Conservation (phyloP, 2,329 filamentous ascomycete species). For the Trematosphaeria pertusa region DNA sequence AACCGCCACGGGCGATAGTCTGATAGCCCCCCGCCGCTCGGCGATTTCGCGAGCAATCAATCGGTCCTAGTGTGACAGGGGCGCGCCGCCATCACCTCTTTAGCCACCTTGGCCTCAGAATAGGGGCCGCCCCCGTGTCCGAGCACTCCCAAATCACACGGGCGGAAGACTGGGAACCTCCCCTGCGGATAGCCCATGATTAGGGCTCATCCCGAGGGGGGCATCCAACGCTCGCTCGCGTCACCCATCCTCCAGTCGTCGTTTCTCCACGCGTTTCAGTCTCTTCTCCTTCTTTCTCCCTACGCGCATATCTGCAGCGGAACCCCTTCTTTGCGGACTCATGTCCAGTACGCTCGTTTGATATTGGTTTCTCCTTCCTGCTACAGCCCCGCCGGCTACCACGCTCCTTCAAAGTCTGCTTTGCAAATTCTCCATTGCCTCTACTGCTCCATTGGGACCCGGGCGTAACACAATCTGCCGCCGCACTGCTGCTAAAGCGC, state of each 20-base stretch:
- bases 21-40: conserved; percentile 12
- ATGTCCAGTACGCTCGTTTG: conserved; percentile 48
- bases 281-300: conserved; percentile 26
- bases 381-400: conserved; percentile 28
- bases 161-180: conserved; percentile 32
- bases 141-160: conserved; percentile 36
- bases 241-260: conserved; percentile 31
- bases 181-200: conserved; percentile 33
- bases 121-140: conserved; percentile 39
- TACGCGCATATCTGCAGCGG: conserved; percentile 32
- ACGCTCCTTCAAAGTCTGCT: conserved; percentile 33
- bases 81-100: conserved; percentile 25
- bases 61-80: conserved; percentile 16
- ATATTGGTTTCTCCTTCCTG: conserved; percentile 33
- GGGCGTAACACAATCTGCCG: no score
- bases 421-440: conserved; percentile 17
- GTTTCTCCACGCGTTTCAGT: conserved; percentile 44
- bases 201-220: conserved; percentile 25
- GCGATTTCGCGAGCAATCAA: background rate
- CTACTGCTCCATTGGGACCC: no score
- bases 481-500: conserved; percentile 21
- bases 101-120: conserved; percentile 30
- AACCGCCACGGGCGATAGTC: conserved; percentile 19
- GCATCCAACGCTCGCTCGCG: conserved; percentile 32
- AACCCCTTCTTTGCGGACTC: conserved; percentile 28